phyloP scores from a whole-genome alignment of 1,284 basidiomycete species.

The Ustilago hordei region DNA sequence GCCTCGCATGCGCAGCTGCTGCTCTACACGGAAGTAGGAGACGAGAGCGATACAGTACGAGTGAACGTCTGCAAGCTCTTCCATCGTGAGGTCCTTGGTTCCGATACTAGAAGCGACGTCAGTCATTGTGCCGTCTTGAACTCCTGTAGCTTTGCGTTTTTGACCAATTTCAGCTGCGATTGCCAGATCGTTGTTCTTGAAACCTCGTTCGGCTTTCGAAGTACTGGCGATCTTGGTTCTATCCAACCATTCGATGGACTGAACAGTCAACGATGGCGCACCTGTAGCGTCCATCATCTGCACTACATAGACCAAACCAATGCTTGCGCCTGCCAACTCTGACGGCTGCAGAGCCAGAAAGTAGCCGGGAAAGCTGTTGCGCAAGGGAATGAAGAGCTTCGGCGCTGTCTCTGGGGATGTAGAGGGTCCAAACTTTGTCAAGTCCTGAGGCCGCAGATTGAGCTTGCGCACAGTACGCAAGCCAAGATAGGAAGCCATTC shows the following conservation, averaged over 20 bases:
- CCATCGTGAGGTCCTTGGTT: constrained; percentile 33
- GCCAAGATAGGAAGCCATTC: constrained; percentile 60
- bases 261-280: constrained; percentile 32
- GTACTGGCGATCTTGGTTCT: constrained; percentile 35
- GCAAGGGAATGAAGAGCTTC: constrained; percentile 51
- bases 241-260: constrained; percentile 61
- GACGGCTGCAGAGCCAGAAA: constrained; percentile 55
- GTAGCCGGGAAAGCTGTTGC: constrained; percentile 50
- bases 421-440: constrained; percentile 49
- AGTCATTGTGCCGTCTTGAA: background rate
- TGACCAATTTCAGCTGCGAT: constrained; percentile 18
- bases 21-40: constrained; percentile 87
- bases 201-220: constrained; percentile 10
- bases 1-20: constrained; percentile 82
- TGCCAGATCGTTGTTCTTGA: background rate
- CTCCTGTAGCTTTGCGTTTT: constrained; percentile 24
- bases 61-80: constrained; percentile 54
- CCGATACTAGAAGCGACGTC: constrained; percentile 7
- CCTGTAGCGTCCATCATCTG: constrained; percentile 44
- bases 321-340: constrained; percentile 30
- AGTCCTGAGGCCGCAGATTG: constrained; percentile 73
- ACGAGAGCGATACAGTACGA: constrained; percentile 79
- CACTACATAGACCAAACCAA: constrained; percentile 49
- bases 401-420: constrained; percentile 31
- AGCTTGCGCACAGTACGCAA: constrained; percentile 78